Evolutionary conservation across 768 basidiomycete genomes (phyloP), one percentile per base, ranked within the genome.

Genomic region (Mrakia hoshinonis): DNA sequence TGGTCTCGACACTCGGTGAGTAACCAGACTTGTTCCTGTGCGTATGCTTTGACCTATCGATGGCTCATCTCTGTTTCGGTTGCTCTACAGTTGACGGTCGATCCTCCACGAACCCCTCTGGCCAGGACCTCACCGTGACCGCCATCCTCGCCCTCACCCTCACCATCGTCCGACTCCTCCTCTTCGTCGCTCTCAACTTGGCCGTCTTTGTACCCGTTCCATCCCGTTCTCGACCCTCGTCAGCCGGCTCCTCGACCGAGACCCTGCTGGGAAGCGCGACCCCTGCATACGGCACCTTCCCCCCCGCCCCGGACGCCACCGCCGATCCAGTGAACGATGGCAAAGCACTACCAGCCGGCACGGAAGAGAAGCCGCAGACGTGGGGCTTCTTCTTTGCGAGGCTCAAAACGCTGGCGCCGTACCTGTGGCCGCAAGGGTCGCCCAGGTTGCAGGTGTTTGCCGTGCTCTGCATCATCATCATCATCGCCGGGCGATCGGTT

Each of bases 371-470:
- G 4, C 38, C 58, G 15, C 68, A 69, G 48, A 51, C 55, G 4
- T 69, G 68, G 68, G 58, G 47, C n/a, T 15, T 18, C 5, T 62
- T 91, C 47, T 83, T 84, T 80, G 81, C 78, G 20, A 86, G 91
- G 54, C 80, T 94, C 70, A 81, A 82, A 61, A 85, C 85, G 60
- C 82, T 95, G 51, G 79, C 83, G 18, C 92, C 92, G 1, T 89
- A 89, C 80, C 85, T 95, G 11, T 95, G 92, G 91, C 92, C 92
- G 6, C 83, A 83, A 43, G 88, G 86, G 74, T 85, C 82, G 73
- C 77, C 78, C 39, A 83, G 83, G 70, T 82, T 95, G 4, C 91
- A 93, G 78, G 76, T 87, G 51, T 80, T 89, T 68, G 89, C 88
- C 6, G 84, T 83, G 11, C 66, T 89, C 9, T 92, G 92, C 77